Base-by-base conservation (phyloP, 2,329 filamentous ascomycete genomes). In the Penicillium sp. region DNA sequence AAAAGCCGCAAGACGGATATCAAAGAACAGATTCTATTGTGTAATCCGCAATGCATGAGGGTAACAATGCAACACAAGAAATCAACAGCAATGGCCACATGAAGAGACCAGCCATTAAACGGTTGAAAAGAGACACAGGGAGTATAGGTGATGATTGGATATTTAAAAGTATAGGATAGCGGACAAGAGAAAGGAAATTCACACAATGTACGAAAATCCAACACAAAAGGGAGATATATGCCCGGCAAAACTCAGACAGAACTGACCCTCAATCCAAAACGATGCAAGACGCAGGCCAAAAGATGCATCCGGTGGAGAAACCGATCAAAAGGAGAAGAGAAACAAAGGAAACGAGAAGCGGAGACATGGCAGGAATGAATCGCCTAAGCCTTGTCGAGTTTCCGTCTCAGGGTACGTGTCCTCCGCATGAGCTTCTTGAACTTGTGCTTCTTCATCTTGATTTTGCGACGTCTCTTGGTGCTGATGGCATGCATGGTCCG, bases 391-490 rank as follows among this genome's bases (percentile, higher is more conserved):
- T 88, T 85, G 72, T 90, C 92, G 72, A 95, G 83, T 82, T 93
- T 96, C 75, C 93, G 88, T 75, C 94, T 89, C 82, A 93, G 79
- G 76, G 92, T 94, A 77, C 94, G 87, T 73, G 94, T 97, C 79
- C 88, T 86, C 84, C 90, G 91, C 91, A 97, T 93, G 69, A 98
- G 83, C 87, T 99, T 99, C 93, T 97, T 98, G 81, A 97, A 97
- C 88, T 99, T 99, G 86, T 98, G 94, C 87, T 98, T 99, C 91
- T 99, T 99, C 93, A 99, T 99, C 87, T 93, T 97, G 74, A 97
- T 82, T 82, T 95, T 96, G 75, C 93, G 85, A 80, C 96, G 92
- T 78, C 95, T 86, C 84, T 89, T 93, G 70, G 97, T 94, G 74
- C 92, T 96, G 75, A 99, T 92, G 65, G 92, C 86, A 63, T 89